Conservation (phyloP, 768 basidiomycete genomes). For the Rubroboletus satanas region DNA sequence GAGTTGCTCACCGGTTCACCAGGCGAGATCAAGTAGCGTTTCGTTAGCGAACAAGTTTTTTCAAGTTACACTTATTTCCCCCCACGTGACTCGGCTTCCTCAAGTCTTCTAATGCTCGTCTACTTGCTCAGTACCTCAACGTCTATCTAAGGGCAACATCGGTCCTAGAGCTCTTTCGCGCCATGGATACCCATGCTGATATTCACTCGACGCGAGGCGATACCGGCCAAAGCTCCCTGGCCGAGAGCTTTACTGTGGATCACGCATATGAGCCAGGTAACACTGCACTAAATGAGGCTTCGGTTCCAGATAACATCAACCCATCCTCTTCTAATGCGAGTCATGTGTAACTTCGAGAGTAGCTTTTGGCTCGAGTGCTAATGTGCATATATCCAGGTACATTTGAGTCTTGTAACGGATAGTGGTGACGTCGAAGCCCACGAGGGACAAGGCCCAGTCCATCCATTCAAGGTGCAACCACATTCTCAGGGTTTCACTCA, state of each 20-base stretch:
- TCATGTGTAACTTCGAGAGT: background rate
- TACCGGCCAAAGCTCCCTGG: background rate
- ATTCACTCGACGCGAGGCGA: background rate
- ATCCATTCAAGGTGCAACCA: conserved; percentile 5
- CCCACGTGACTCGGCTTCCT: conserved; percentile 14
- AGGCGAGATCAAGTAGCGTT: background rate
- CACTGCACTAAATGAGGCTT: background rate
- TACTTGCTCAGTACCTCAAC: background rate
- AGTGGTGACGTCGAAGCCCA: background rate
- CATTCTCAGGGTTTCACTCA: background rate
- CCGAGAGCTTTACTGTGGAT: background rate
- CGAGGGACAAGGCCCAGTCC: background rate
- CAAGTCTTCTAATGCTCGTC: background rate
- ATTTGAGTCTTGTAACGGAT: background rate
- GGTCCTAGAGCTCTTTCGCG: background rate
- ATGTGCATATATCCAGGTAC: conserved; percentile 16
- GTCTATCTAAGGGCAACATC: background rate
- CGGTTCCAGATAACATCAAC: background rate
- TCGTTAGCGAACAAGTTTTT: background rate
- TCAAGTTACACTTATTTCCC: background rate
- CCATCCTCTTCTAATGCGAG: conserved; percentile 3
- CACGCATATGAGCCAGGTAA: background rate
- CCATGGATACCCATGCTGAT: conserved; percentile 9
- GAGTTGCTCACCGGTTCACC: background rate
- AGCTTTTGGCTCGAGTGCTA: background rate